phyloP scores from a whole-genome alignment of 768 basidiomycete species.

The Trametes meyenii region DNA sequence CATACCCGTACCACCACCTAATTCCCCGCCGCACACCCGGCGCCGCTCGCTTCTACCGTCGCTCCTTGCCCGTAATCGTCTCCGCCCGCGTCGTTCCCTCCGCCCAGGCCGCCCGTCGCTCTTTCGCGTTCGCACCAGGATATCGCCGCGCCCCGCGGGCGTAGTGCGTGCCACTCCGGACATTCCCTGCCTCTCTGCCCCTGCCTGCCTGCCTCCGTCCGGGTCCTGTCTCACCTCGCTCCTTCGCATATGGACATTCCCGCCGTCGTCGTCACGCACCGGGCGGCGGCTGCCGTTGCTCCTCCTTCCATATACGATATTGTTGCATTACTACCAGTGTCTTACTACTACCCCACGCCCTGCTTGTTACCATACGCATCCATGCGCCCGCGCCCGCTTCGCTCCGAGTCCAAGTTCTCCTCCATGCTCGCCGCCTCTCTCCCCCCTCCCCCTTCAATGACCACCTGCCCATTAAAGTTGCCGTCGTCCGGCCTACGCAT shows the following conservation, averaged over 20 bases:
- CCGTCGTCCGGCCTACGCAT: background rate
- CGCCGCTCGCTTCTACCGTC: conserved; percentile 11
- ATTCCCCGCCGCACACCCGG: conserved; percentile 9
- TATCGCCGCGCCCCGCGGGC: background rate
- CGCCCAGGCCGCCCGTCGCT: conserved; percentile 17
- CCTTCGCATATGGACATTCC: conserved; percentile 1
- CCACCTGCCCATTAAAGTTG: conserved; percentile 10
- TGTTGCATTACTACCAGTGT: conserved; percentile 22
- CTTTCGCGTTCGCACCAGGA: background rate
- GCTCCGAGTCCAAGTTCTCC: too few species aligned
- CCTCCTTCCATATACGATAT: conserved; percentile 14
- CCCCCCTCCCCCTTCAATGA: background rate
- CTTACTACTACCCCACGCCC: conserved; percentile 6
- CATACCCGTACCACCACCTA: conserved; percentile 13
- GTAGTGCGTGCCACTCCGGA: background rate
- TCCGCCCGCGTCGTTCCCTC: conserved; percentile 5
- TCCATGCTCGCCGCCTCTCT: background rate
- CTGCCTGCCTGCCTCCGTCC: background rate
- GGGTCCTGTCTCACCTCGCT: background rate
- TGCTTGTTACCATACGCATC: conserved; percentile 2
- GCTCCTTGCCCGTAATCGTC: conserved; percentile 12
- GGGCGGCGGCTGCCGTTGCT: background rate
- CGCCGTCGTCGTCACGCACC: background rate
- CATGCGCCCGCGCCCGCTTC: background rate
- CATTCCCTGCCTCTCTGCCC: background rate